Conservation (phyloP, 257 asterid species). For the Lantana camara region DNA sequence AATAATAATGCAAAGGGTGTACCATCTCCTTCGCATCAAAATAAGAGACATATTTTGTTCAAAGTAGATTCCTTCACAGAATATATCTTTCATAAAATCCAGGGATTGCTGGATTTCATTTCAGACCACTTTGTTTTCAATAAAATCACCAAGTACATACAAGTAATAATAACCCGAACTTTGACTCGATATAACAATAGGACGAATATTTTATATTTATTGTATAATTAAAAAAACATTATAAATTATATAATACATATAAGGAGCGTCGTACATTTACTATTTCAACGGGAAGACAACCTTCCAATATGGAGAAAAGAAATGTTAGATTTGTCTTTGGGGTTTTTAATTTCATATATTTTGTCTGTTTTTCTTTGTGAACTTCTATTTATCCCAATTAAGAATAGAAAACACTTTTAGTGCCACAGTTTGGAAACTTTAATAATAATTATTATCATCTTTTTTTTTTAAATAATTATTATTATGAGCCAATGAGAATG, state of each 20-base stretch:
- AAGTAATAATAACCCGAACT: too few species aligned
- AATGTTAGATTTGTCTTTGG: neutral
- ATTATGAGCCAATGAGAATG: slow-evolving; percentile 27
- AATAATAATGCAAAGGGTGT: slow-evolving; percentile 23
- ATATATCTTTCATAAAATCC: slow-evolving; percentile 26
- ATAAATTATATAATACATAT: too few species aligned
- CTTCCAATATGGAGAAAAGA: neutral
- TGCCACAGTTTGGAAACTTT: too few species aligned
- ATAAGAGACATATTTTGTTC: slow-evolving; percentile 27
- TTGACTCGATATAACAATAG: too few species aligned
- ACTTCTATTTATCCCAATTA: neutral
- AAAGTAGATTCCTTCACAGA: slow-evolving; percentile 30
- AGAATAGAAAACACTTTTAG: neutral
- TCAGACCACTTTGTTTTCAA: neutral
- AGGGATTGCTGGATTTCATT: slow-evolving; percentile 17
- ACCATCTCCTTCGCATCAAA: slow-evolving; percentile 31
- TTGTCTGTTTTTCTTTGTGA: neutral
- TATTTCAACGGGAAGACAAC: too few species aligned
- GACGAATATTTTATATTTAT: too few species aligned
- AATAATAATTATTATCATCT: too few species aligned
- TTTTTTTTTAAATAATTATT: too few species aligned
- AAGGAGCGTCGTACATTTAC: too few species aligned
- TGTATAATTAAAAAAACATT: too few species aligned
- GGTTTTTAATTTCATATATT: too few species aligned
- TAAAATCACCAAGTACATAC: too few species aligned